phyloP scores from a whole-genome alignment of 2,329 filamentous ascomycete genomes.

The Penicillium aurantiogriseum region DNA sequence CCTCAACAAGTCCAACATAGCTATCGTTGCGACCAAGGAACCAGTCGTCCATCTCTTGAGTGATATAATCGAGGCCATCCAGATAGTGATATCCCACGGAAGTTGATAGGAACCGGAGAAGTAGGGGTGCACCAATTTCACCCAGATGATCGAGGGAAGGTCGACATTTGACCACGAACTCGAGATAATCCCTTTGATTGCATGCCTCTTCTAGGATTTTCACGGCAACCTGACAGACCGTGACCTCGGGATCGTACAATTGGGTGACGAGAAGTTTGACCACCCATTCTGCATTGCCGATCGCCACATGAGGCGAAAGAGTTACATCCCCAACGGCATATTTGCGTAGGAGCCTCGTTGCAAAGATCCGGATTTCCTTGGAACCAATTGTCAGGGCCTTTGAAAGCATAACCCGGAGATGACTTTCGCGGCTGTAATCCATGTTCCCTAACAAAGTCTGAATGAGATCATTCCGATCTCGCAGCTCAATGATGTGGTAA shows the following conservation, averaged over 20 bases:
- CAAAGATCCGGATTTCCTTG: constrained; percentile 85
- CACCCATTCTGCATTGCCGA: constrained; percentile 84
- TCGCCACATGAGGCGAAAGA: constrained; percentile 37
- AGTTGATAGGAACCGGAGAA: constrained; percentile 89
- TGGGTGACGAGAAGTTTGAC: constrained; percentile 97
- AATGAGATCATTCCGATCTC: constrained; percentile 86
- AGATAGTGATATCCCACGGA: constrained; percentile 97
- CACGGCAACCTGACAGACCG: constrained; percentile 93
- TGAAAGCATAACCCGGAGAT: constrained; percentile 86
- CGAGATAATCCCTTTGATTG: constrained; percentile 83
- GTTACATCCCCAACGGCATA: constrained; percentile 66
- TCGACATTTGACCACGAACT: constrained; percentile 95
- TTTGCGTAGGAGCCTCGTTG: constrained; percentile 81
- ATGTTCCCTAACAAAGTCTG: constrained; percentile 85
- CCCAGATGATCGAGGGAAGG: constrained; percentile 92
- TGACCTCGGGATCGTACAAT: constrained; percentile 93
- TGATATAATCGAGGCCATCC: constrained; percentile 96
- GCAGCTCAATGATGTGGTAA: constrained; percentile 93
- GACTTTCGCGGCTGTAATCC: constrained; percentile 84
- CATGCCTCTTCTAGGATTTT: constrained; percentile 97
- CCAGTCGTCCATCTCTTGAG: constrained; percentile 99
- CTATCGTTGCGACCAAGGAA: constrained; percentile 93
- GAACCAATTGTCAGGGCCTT: constrained; percentile 90
- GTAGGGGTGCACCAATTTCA: constrained; percentile 89
- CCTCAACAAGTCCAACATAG: constrained; percentile 93